phyloP scores from a whole-genome alignment of 768 basidiomycete species.

The Tricholoma matsutake region DNA sequence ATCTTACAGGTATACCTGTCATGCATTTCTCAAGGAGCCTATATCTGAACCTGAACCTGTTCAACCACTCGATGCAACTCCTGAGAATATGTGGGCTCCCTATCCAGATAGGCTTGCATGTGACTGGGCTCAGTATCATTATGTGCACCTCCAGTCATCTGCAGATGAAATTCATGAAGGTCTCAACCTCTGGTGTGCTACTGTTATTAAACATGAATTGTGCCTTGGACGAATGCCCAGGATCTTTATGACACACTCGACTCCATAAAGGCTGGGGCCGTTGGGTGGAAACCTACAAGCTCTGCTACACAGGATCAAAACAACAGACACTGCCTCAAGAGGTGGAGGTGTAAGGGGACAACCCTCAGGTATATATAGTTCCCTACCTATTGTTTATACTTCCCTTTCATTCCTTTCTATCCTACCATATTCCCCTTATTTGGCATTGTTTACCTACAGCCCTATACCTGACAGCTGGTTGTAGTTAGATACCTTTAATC shows the following conservation, averaged over 20 bases:
- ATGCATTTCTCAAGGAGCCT: constrained; percentile 3
- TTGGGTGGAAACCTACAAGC: constrained; percentile 21
- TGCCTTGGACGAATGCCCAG: constrained; percentile 15
- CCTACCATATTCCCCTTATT: too few relatives aligned
- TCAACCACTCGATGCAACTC: background rate
- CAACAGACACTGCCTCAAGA: constrained; percentile 1
- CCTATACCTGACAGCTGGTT: too few relatives aligned
- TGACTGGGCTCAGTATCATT: constrained; percentile 11
- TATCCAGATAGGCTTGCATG: constrained; percentile 6
- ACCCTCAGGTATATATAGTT: too few relatives aligned
- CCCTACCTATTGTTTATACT: too few relatives aligned
- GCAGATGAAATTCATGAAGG: constrained; percentile 2
- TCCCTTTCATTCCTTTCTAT: too few relatives aligned
- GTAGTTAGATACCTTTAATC: too few relatives aligned
- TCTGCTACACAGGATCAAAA: constrained; percentile 22
- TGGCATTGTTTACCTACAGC: too few relatives aligned
- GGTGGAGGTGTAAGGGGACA: background rate
- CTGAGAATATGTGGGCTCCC: constrained; percentile 9
- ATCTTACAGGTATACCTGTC: constrained; percentile 13
- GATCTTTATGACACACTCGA: constrained; percentile 25
- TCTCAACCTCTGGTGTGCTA: constrained; percentile 9
- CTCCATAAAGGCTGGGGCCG: constrained; percentile 18
- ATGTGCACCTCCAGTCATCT: constrained; percentile 7
- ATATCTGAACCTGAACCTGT: background rate
- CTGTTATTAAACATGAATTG: constrained; percentile 2